phyloP scores from a whole-genome alignment of 2,329 filamentous ascomycete species.

The Fusarium gaditjirri region DNA sequence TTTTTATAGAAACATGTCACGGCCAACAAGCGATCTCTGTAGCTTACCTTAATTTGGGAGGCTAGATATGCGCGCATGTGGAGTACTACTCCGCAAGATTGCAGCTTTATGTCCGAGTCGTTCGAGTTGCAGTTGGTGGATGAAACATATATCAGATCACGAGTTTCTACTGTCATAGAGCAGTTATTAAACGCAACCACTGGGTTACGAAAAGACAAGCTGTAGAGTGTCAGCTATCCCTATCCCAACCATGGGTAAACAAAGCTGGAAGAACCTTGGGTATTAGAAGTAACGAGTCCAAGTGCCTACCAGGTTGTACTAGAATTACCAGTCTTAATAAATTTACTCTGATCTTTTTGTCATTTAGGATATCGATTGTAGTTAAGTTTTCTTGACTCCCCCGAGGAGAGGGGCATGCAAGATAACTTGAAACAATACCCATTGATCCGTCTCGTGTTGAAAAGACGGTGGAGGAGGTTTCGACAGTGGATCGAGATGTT shows the following conservation, averaged over 20 bases:
- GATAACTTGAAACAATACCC: slow-evolving; percentile 10
- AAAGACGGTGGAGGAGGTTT: slow-evolving; percentile 37
- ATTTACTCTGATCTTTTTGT: not conserved
- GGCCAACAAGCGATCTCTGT: not conserved
- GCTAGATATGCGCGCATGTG: not conserved
- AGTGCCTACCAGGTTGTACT: not conserved
- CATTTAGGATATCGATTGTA: not conserved
- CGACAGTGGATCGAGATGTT: slow-evolving; percentile 13
- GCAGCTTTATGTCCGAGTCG: slow-evolving; percentile 19
- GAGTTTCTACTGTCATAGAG: not conserved
- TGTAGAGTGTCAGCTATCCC: not conserved
- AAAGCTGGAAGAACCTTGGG: not conserved
- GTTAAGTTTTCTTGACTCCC: not conserved
- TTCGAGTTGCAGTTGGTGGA: not conserved
- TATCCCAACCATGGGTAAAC: not conserved
- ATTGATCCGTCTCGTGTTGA: slow-evolving; percentile 19
- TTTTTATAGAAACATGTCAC: not conserved
- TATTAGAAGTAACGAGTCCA: not conserved
- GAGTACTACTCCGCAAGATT: slow-evolving; percentile 29
- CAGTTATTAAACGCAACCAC: not conserved
- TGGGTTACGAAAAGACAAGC: not conserved
- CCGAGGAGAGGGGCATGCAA: slow-evolving; percentile 5
- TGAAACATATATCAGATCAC: slow-evolving; percentile 18
- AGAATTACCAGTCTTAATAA: not conserved
- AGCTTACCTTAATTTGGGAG: not conserved